Conservation (phyloP, 2,329 filamentous ascomycete species). For the Alternaria rosae region DNA sequence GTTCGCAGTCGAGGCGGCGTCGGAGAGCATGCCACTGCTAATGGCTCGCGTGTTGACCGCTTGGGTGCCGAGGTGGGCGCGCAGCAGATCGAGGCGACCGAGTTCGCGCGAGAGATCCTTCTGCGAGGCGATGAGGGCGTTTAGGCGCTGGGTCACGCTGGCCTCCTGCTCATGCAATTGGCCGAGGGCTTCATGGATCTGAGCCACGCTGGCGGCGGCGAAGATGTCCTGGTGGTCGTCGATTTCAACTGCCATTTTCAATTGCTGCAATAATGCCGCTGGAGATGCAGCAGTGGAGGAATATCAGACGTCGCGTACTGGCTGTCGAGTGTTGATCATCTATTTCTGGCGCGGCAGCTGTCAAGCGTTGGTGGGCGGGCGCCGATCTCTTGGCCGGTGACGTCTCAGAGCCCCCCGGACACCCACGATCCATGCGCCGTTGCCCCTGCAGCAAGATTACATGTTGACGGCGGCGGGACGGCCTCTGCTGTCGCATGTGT, state of each 20-base stretch:
- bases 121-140: slow-evolving; percentile 80
- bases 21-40: slow-evolving; percentile 88
- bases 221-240: slow-evolving; percentile 51
- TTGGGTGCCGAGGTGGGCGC: slow-evolving; percentile 87
- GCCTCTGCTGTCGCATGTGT: neutral
- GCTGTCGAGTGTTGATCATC: neutral
- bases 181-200: slow-evolving; percentile 79
- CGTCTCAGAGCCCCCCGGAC: slow-evolving; percentile 1
- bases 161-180: slow-evolving; percentile 79
- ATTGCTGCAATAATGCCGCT: slow-evolving; percentile 13
- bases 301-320: neutral
- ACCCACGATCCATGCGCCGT: slow-evolving; percentile 6
- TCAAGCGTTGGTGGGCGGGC: neutral
- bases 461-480: slow-evolving; percentile 13
- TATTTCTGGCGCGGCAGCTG: slow-evolving; percentile 7
- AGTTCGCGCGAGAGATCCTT: slow-evolving; percentile 87
- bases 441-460: slow-evolving; percentile 14
- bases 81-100: slow-evolving; percentile 84
- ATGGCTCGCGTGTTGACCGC: slow-evolving; percentile 82
- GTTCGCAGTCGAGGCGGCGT: slow-evolving; percentile 83
- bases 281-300: neutral
- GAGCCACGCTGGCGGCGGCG: slow-evolving; percentile 75
- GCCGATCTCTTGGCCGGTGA: slow-evolving; percentile 13
- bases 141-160: slow-evolving; percentile 74
- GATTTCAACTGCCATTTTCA: slow-evolving; percentile 29